Base-by-base conservation (phyloP, 2,329 filamentous ascomycete genomes). In the Hirsutella minnesotensis region DNA sequence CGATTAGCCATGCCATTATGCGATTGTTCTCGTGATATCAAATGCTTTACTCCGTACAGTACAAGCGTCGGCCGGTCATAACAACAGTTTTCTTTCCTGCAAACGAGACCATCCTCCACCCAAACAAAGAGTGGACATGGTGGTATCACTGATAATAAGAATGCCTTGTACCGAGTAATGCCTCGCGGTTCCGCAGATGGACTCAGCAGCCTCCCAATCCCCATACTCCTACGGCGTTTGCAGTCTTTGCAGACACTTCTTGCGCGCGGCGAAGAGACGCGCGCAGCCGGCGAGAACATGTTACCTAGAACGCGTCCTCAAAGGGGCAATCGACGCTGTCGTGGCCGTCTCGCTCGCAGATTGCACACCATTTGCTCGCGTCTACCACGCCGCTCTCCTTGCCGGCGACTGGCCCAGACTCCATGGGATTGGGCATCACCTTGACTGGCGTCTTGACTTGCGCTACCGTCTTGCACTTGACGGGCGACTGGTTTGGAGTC, bases 311-410 rank as follows among this genome's bases (percentile, higher is more conserved):
- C 24, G 79, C 79, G 61, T 94, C 87, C 65, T 95, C 89, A 62
- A 94, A 84, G 12, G 89, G 88, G 63, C 89, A 95, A 62, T 94
- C 87, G 47, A 94, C 89, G 56, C 90, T 95, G 63, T 95, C 86
- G 60, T 98, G 92, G 13, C 92, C 92, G 56, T 98, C 92, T 48
- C 86, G 79, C 69, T 98, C 92, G 60, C 92, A 98, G 37, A 96
- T 71, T 15, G 92, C 92, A 63, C 92, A 98, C 92, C 92, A 98
- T 66, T 95, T 95, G 48, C 82, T 77, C 43, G 81, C 77, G 55
- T 96, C 87, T 50, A 90, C 72, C 38, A 86, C 67, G 1, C 84
- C 83, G 43, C 80, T 87, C 50, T 82, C 78, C 66, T 87, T 90
- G 41, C 86, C 86, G 4, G 85, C 82, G 20, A 86, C 74, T 2